These are phyloP conservation scores for Saccharomycopsis oosterbeekiorum DNA, from an alignment of 805 yeast genomes.

Conservation along the genomic window DNA sequence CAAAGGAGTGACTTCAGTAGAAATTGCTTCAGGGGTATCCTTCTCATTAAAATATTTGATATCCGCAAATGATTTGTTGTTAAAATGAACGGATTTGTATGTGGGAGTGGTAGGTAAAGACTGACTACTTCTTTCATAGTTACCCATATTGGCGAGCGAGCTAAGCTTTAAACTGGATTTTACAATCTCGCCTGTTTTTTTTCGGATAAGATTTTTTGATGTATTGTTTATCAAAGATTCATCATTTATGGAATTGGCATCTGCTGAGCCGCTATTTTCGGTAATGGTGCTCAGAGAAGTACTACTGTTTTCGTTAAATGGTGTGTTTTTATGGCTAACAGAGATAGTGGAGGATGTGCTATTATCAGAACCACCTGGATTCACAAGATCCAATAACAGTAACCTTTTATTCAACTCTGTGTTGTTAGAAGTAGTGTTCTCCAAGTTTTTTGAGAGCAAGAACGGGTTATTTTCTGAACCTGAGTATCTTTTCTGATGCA, in stretches of 20 bases:
- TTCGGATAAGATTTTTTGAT: conserved; percentile 41
- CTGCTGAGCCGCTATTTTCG: not conserved
- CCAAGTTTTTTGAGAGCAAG: not conserved
- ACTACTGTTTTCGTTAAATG: not conserved
- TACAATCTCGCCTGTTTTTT: conserved; percentile 82
- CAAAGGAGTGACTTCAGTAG: conserved; percentile 55
- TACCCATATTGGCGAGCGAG: conserved; percentile 24
- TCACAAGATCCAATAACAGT: not conserved
- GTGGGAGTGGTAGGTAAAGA: conserved; percentile 50
- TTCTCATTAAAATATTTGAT: conserved; percentile 62
- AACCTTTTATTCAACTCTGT: conserved; percentile 8
- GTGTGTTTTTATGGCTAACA: not conserved
- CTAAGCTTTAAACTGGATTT: conserved; percentile 56
- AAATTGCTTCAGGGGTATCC: conserved; percentile 71
- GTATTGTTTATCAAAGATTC: conserved; percentile 21
- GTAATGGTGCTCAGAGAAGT: not conserved
- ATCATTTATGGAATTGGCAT: not conserved
- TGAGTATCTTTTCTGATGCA: conserved; percentile 8
- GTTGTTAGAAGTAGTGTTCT: conserved; percentile 4
- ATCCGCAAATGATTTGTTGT: conserved; percentile 44
- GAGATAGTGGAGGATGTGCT: no score
- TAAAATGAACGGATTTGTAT: conserved; percentile 75
- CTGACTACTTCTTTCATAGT: conserved; percentile 22
- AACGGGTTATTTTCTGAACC: conserved; percentile 6
- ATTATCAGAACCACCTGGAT: not conserved